A percentile compares a stretch with the other conserved stretches of the same genome.
Conservation (phyloP, 2,329 filamentous ascomycete species). For the Alternaria brassicae region DNA sequence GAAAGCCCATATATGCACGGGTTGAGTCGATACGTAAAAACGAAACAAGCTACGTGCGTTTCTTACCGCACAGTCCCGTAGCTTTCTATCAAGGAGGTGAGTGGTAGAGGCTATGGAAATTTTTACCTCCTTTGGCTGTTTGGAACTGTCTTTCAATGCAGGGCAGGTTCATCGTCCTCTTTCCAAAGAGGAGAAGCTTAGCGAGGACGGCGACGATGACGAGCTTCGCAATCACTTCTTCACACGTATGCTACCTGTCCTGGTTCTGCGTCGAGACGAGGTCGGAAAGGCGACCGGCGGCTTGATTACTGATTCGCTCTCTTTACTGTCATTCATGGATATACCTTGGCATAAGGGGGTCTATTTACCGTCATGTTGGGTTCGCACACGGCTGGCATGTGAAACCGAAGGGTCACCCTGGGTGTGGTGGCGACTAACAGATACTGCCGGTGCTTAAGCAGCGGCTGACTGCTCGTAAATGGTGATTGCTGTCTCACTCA, state of each 20-base stretch:
- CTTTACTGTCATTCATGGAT: background rate
- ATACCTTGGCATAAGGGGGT: constrained; percentile 4
- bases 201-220: background rate
- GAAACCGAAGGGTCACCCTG: constrained; percentile 13
- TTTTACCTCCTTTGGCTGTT: background rate
- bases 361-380: constrained; percentile 6
- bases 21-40: background rate
- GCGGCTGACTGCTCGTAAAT: background rate
- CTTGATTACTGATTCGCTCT: constrained; percentile 7
- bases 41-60: background rate
- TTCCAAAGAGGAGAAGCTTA: background rate
- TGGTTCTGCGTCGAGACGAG: background rate
- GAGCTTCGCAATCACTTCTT: background rate
- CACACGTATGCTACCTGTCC: background rate
- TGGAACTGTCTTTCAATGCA: background rate
- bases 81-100: background rate
- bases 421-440: constrained; percentile 3
- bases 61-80: background rate
- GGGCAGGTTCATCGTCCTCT: background rate
- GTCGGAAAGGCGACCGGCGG: background rate
- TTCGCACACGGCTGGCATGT: constrained; percentile 12
- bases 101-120: background rate
- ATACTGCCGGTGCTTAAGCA: constrained; percentile 12
- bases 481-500: background rate
- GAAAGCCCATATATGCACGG: background rate